Conservation (phyloP, 306 rosid species). For the Vachellia collinsii region DNA sequence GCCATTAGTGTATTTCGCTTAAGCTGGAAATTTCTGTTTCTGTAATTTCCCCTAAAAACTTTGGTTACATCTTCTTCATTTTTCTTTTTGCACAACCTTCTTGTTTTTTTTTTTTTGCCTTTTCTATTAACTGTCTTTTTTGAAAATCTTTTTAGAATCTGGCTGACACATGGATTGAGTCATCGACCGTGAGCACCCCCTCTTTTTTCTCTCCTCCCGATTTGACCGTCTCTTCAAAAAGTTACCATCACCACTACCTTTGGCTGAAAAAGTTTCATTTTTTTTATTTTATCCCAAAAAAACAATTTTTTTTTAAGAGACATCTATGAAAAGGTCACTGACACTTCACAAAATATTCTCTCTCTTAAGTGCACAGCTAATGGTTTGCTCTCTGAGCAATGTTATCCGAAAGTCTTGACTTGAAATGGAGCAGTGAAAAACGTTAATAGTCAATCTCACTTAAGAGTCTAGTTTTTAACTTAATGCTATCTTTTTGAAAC, state of each 20-base stretch:
- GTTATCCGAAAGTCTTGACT: too few relatives aligned
- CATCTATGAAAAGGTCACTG: not conserved
- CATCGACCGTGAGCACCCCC: not conserved
- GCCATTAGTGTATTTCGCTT: not conserved
- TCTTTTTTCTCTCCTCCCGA: slow-evolving; percentile 8
- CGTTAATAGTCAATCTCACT: too few relatives aligned
- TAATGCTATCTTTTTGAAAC: too few relatives aligned
- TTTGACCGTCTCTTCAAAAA: slow-evolving; percentile 46
- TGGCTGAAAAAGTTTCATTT: not conserved
- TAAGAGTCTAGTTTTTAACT: too few relatives aligned
- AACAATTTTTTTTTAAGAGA: not conserved
- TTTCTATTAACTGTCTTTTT: too few relatives aligned
- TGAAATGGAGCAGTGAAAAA: too few relatives aligned
- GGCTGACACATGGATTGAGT: slow-evolving; percentile 4
- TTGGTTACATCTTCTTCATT: slow-evolving; percentile 23
- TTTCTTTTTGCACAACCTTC: too few relatives aligned
- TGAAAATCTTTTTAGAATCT: not conserved
- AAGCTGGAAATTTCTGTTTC: not conserved
- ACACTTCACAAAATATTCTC: not conserved
- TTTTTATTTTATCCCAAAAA: not conserved
- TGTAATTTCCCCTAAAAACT: not conserved
- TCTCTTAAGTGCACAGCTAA: not conserved
- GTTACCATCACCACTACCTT: slow-evolving; percentile 38
- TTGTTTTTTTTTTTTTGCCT: too few relatives aligned
- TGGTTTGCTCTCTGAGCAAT: not conserved